Evolutionary conservation across 257 asterid species (phyloP).

Genomic region (Phtheirospermum japonicum): DNA sequence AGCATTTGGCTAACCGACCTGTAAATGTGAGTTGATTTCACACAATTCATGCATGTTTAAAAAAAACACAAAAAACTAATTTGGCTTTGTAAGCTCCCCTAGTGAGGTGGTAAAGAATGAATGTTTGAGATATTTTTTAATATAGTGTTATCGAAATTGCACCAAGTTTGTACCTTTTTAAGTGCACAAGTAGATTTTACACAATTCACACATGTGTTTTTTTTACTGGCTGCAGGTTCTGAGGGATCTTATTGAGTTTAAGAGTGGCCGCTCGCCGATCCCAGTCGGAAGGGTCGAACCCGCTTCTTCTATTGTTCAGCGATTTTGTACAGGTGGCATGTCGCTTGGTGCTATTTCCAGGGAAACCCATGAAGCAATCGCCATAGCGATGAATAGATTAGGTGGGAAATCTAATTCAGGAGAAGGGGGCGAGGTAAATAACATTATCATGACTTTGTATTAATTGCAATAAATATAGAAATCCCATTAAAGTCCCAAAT

Average conservation of each 20-base stretch:
- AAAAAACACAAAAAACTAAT: background rate
- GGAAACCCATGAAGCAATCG: constrained; percentile 99
- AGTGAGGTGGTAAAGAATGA: background rate
- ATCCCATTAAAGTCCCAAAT: too few species aligned
- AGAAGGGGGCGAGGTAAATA: constrained; percentile 98
- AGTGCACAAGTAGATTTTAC: background rate
- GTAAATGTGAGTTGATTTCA: constrained; percentile 68
- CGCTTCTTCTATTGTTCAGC: constrained; percentile 82
- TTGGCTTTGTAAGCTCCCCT: constrained; percentile 15
- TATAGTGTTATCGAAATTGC: constrained; percentile 13
- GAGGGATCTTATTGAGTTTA: constrained; percentile 90
- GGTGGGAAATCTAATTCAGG: constrained; percentile 98
- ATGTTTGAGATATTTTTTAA: constrained; percentile 1
- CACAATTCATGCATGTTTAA: background rate
- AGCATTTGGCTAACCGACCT: constrained; percentile 93
- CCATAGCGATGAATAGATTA: constrained; percentile 96
- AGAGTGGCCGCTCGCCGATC: constrained; percentile 80
- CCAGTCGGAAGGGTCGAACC: constrained; percentile 96
- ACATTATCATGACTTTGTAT: background rate
- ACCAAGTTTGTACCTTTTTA: background rate
- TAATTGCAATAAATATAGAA: too few species aligned
- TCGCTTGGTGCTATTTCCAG: constrained; percentile 99
- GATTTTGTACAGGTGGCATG: constrained; percentile 99
- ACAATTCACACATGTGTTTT: constrained; percentile 12
- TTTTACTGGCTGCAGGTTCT: constrained; percentile 62